Evolutionary conservation across 2,329 filamentous ascomycete genomes (phyloP), one percentile per base, ranked within the genome.

Genomic region (Lasiodiplodia sp.): DNA sequence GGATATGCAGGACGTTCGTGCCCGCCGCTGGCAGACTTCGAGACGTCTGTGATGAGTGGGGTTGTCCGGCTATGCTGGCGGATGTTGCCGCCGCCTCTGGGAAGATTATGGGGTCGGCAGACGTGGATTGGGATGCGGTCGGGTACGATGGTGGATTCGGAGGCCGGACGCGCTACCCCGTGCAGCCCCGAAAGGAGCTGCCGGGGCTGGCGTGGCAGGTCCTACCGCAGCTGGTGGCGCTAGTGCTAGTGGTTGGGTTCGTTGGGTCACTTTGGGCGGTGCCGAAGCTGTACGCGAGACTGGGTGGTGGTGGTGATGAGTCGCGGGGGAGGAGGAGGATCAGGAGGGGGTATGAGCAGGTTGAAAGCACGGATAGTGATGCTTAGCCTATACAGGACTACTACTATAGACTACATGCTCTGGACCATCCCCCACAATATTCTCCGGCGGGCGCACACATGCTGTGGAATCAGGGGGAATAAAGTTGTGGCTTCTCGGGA

Each of bases 31-130:
- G 52, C 3, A 3, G 25, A 11, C 25, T 55, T 3, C 2, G 28
- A n/a, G 44, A 51, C 2, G 37, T 28, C 0, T 68, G 66, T 28
- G 66, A 68, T 52, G 56, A 25, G 12, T 51, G 51, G 55, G 40
- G 38, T 5, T 68, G 66, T 28, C 55, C 56, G 1, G 52, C 52
- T 3, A 55, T 55, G 52, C 23, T 37, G 0, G 1, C 52, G 14
- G 52, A n/a, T 2, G 2, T 1, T n/a, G 25, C 52, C 5, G 25
- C 23, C 31, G 31, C 1, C 0, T 10, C 10, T 5, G 28, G 52
- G 12, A 55, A 34, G 52, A 14, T 55, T 1, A n/a, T 6, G 28
- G 28, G 7, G 4, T 4, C 52, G 14, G 52, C 4, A 10, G 25
- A 55, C 0, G 52, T 55, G 52, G n/a, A 55, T 28, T 55, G 52